Base-by-base conservation (phyloP, 2,329 filamentous ascomycete species). In the Dactylellina cionopaga region DNA sequence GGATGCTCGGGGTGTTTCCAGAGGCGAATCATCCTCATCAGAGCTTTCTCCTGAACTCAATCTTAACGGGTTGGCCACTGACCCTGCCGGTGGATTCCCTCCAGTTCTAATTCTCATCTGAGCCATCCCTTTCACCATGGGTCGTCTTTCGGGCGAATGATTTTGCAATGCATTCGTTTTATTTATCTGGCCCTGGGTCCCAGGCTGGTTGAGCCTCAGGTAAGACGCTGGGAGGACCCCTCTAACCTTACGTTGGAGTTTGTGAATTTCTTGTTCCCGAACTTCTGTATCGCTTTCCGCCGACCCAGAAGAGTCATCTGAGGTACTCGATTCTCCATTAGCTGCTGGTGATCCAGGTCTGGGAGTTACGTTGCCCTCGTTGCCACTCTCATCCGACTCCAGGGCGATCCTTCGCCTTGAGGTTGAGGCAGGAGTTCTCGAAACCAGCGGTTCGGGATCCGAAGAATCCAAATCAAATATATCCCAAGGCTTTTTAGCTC, bases 181-280 rank as follows among this genome's bases (percentile, higher is more conserved):
- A 4, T 52, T 55, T 15, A 35, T 35, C 15, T 37, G 37, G 19
- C 19, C 41, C 35, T 58, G 41, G 7, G 52, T 51, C 6, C 25
- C 46, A 10, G 60, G 19, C 24, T 63, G 54, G 39, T 74, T 74
- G 49, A 74, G 54, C 15, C 62, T 46, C 2, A 74, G 43, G 46
- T 66, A 74, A 10, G 69, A 74, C 7, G 69, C 69, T 1, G 69
- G 69, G 3, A 74, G 55, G 17, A 74, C 69, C 27, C 69, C 69
- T 46, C 63, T 52, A 15, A 63, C 55, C 43, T 41, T 74, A 10
- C 54, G 43, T 29, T 74, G 60, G 25, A 56, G 56, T 22, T 37
- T 31, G 17, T 60, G 33, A 11, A 68, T 74, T 44, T 74, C 69
- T 22, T 35, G 17, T 33, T 74, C 69, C 5, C 41, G 54, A 2